These are phyloP conservation scores for Paraphaeosphaeria minitans DNA, from an alignment of 2,329 filamentous ascomycete species.

Conservation along the genomic window DNA sequence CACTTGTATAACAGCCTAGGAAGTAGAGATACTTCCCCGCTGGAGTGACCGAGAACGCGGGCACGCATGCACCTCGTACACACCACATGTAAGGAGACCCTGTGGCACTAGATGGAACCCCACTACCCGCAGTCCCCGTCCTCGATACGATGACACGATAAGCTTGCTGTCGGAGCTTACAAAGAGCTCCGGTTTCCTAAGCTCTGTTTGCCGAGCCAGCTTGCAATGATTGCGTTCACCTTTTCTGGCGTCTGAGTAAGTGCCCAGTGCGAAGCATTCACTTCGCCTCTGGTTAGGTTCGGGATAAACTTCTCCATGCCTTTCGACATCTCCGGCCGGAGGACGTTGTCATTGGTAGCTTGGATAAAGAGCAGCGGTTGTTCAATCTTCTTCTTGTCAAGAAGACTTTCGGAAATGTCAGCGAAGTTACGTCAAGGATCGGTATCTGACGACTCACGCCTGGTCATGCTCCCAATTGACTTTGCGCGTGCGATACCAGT, in stretches of 20 bases:
- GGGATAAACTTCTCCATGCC: conserved; percentile 73
- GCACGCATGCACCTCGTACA: conserved; percentile 2
- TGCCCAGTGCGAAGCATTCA: conserved; percentile 81
- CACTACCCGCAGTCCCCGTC: conserved; percentile 6
- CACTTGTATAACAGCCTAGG: conserved; percentile 1
- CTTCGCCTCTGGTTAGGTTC: conserved; percentile 67
- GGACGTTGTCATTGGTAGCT: conserved; percentile 71
- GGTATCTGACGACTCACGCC: conserved; percentile 34
- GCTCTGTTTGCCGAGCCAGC: conserved; percentile 68
- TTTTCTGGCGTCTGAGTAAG: conserved; percentile 73
- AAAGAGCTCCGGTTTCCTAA: conserved; percentile 54
- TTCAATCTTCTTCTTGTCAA: conserved; percentile 41
- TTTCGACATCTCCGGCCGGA: conserved; percentile 72
- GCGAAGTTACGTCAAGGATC: neutral
- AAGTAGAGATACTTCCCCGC: conserved; percentile 3
- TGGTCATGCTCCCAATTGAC: conserved; percentile 79
- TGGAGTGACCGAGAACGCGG: neutral
- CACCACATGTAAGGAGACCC: neutral
- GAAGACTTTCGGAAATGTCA: conserved; percentile 24
- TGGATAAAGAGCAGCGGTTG: conserved; percentile 72
- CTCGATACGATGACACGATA: neutral
- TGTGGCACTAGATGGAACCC: neutral
- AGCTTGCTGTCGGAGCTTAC: conserved; percentile 30
- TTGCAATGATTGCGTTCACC: conserved; percentile 70
- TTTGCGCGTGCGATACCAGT: conserved; percentile 82